Evolutionary conservation across 169 alveolate genomes (phyloP), one percentile per base, ranked within the genome.

Genomic region (Plasmodium cynomolgi): DNA sequence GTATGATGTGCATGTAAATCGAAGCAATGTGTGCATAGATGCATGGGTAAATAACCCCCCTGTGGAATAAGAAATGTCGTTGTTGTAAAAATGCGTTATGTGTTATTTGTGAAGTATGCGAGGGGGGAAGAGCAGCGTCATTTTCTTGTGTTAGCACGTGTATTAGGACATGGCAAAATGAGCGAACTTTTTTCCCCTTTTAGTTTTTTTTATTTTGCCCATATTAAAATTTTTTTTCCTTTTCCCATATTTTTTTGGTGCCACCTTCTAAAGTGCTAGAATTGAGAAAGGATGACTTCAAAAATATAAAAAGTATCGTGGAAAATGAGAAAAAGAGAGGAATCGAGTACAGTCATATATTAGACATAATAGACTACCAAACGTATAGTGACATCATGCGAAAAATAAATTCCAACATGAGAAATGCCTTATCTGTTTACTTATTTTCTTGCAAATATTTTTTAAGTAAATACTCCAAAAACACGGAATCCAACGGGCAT

Each of bases 381-480:
- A 81, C 84, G 6, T 91, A 81, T 71, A 44, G 54, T 37, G 84
- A 82, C 29, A 72, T 54, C 8, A 81, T 81, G 86, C 50, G 62
- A 31, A 91, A 91, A 41, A 68, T 81, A 44, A 91, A 91, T 37
- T 39, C 47, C 20, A 91, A 39, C 39, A 31, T 91, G 92, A 81
- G 73, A 41, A 91, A 81, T 34, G 39, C 44, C 26, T 37, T 91
- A 33, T 91, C 84, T 31, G 92, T 81, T 29, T 91, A 91, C 83
- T 68, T 91, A 91, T 81, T 31, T 91, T 91, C 84, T 2, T 91
- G 95, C 29, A 91, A 91, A 71, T 68, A 81, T 39, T 82, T 73
- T 47, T 91, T 91, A 81, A 47, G 75, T 31, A 41, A 88, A 29
- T 88, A 79, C 33, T 88, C 94, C 26, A 39, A 88, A 62, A 80